phyloP scores from a whole-genome alignment of 306 rosid genomes.

The Cucumis melo region DNA sequence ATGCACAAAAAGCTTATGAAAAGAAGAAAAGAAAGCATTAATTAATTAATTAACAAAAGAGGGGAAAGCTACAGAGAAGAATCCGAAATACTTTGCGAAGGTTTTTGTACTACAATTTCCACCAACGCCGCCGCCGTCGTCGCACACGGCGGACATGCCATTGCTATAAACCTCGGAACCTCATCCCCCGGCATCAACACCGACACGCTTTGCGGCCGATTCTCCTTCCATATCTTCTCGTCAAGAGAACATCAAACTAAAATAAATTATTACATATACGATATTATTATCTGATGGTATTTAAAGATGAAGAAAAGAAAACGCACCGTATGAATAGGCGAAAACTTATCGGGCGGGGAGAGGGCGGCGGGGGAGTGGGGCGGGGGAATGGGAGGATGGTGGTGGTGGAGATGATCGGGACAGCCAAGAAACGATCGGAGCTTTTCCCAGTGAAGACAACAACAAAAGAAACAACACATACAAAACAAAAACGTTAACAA shows the following conservation, averaged over 20 bases:
- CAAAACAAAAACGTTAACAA: slow-evolving; percentile 3
- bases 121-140: neutral
- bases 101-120: neutral
- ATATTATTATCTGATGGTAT: too few relatives aligned
- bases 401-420: slow-evolving; percentile 5
- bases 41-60: neutral
- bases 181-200: slow-evolving; percentile 87
- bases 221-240: slow-evolving; percentile 23
- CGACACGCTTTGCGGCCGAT: slow-evolving; percentile 40
- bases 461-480: slow-evolving; percentile 34
- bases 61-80: neutral
- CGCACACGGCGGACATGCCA: slow-evolving; percentile 51
- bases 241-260: neutral
- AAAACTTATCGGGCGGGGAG: neutral
- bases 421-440: slow-evolving; percentile 42
- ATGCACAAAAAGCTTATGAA: neutral
- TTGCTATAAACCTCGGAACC: slow-evolving; percentile 78
- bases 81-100: neutral
- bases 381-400: slow-evolving; percentile 11
- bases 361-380: slow-evolving; percentile 9
- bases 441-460: slow-evolving; percentile 95
- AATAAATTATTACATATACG: too few relatives aligned
- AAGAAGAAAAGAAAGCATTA: neutral
- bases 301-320: neutral
- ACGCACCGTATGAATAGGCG: neutral